These are phyloP conservation scores for Metarhizium sp. DNA, from an alignment of 2,329 filamentous ascomycete species.

Conservation along the genomic window DNA sequence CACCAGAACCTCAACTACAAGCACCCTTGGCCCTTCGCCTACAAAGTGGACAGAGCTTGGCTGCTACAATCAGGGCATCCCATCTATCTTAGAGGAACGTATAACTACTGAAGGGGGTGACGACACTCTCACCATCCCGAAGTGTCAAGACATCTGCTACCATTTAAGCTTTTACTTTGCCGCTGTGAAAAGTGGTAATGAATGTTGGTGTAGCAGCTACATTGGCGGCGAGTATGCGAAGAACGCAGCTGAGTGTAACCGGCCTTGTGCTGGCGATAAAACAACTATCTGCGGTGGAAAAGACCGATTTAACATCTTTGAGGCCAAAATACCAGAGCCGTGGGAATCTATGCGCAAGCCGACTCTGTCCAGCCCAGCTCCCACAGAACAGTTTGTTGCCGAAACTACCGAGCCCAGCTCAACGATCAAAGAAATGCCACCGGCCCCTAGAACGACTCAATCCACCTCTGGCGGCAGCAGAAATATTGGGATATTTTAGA, in stretches of 20 bases:
- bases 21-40: neutral
- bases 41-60: neutral
- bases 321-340: neutral
- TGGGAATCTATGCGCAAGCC: too few relatives aligned
- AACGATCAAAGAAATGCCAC: too few relatives aligned
- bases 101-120: neutral
- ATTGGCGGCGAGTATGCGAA: neutral
- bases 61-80: slow-evolving; percentile 1
- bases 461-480: too few relatives aligned
- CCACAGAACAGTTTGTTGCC: too few relatives aligned
- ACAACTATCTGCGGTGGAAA: neutral
- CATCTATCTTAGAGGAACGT: neutral
- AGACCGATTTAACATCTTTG: neutral
- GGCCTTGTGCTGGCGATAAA: neutral
- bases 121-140: neutral
- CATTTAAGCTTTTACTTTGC: neutral
- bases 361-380: too few relatives aligned
- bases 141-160: neutral
- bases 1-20: neutral
- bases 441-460: too few relatives aligned
- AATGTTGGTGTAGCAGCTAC: slow-evolving; percentile 1
- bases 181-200: neutral
- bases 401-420: too few relatives aligned
- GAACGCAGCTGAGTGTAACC: neutral
- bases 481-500: too few relatives aligned